Percentiles rank a stretch among this genome's conserved stretches.
Conservation (phyloP, 768 basidiomycete species). For the Butyriboletus loyo region DNA sequence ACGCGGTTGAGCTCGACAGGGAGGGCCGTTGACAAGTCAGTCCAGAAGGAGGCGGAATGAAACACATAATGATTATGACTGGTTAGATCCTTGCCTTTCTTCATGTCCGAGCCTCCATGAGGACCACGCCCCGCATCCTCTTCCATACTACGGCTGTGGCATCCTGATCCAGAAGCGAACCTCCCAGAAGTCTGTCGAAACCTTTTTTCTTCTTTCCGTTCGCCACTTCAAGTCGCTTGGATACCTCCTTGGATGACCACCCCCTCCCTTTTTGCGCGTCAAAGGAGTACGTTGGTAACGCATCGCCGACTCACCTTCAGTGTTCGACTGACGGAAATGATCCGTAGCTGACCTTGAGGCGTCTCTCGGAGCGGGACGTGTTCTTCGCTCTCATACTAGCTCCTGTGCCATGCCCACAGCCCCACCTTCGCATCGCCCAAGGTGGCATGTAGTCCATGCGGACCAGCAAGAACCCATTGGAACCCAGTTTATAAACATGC, state of each 20-base stretch:
- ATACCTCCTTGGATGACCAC: neutral
- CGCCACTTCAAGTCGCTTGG: no score
- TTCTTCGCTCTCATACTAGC: neutral
- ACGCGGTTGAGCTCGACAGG: slow-evolving; percentile 10
- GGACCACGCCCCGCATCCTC: slow-evolving; percentile 3
- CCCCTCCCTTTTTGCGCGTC: neutral
- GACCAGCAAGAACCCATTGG: neutral
- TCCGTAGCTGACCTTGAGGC: neutral
- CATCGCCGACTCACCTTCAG: neutral
- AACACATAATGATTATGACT: slow-evolving; percentile 10
- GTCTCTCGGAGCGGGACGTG: neutral
- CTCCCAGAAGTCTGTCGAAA: neutral
- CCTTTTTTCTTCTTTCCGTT: neutral
- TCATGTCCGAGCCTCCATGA: slow-evolving; percentile 27
- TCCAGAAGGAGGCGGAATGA: slow-evolving; percentile 1
- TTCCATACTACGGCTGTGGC: slow-evolving; percentile 1
- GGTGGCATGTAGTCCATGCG: neutral
- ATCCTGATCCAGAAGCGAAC: neutral
- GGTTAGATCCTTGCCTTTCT: slow-evolving; percentile 2
- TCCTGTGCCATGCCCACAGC: neutral
- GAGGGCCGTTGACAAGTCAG: slow-evolving; percentile 3
- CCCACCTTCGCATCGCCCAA: neutral
- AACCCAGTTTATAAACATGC: neutral
- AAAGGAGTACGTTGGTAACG: neutral
- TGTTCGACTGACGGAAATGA: neutral